A percentile compares a stretch with the other conserved stretches of the same genome.
These are phyloP conservation scores for Trifolium fragiferum DNA, from an alignment of 306 rosid species.

Conservation along the genomic window DNA sequence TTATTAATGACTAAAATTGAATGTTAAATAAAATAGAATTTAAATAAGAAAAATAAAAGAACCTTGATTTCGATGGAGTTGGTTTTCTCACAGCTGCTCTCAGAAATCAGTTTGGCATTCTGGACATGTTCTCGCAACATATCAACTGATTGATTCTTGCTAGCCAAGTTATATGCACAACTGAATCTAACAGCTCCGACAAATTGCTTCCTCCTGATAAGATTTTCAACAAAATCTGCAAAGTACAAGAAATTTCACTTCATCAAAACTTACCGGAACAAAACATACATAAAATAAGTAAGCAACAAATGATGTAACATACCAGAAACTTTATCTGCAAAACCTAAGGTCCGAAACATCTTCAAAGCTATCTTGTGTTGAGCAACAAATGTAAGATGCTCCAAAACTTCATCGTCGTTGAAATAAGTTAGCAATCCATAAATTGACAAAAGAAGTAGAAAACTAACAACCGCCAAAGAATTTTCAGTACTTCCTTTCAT, in stretches of 20 bases:
- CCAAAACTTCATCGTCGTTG: background rate
- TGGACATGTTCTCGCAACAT: conserved; percentile 44
- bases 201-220: conserved; percentile 46
- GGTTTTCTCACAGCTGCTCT: conserved; percentile 12
- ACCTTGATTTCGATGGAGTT: conserved; percentile 43
- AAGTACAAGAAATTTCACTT: background rate
- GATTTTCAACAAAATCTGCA: conserved; percentile 45
- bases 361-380: background rate
- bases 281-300: too few species aligned
- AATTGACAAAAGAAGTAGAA: background rate
- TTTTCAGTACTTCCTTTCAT: background rate
- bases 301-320: background rate
- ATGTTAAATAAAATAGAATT: background rate
- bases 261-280: background rate
- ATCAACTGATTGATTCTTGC: conserved; percentile 45
- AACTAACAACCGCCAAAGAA: background rate
- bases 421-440: background rate
- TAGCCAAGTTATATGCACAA: conserved; percentile 48
- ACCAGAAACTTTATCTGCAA: conserved; percentile 1
- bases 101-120: conserved; percentile 20
- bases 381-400: background rate
- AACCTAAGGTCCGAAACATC: conserved; percentile 9
- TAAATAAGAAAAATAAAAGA: background rate
- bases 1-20: background rate
- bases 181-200: conserved; percentile 41